A percentile compares a stretch with the other conserved stretches of the same genome.
Conservation (phyloP, 1,284 basidiomycete species). For the Phellopilus nigrolimitatus region DNA sequence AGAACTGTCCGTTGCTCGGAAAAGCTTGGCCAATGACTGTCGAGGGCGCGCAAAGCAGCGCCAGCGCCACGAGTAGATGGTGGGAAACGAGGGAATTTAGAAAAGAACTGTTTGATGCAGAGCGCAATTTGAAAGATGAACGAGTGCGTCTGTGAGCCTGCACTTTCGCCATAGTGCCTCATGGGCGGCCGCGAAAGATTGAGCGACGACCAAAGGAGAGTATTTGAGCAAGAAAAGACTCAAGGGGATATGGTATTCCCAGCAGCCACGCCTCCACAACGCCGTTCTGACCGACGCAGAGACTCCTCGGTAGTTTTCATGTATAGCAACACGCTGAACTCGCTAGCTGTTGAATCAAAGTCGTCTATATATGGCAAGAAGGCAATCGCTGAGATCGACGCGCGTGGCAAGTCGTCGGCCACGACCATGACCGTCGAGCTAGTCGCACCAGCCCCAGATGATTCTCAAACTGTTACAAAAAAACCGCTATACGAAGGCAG, state of each 20-base stretch:
- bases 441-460: background rate
- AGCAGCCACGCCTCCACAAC: background rate
- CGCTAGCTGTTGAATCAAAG: too few species aligned
- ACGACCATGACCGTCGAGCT: conserved; percentile 8
- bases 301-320: too few species aligned
- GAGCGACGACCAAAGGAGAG: background rate
- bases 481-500: conserved; percentile 68
- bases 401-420: background rate
- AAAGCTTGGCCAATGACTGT: conserved; percentile 27
- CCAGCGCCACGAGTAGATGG: conserved; percentile 22
- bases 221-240: conserved; percentile 1
- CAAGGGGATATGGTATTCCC: background rate
- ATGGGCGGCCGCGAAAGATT: conserved; percentile 1
- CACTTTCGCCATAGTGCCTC: too few species aligned
- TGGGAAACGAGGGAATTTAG: conserved; percentile 16
- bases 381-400: background rate
- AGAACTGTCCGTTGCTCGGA: conserved; percentile 36
- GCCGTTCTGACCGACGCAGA: conserved; percentile 6
- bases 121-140: background rate
- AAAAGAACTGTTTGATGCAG: background rate
- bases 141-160: background rate
- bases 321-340: too few species aligned
- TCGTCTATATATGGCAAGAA: too few species aligned
- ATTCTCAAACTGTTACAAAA: background rate
- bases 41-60: background rate